phyloP scores from a whole-genome alignment of 805 yeast genomes.

The Diddensiella caesifluorescens region DNA sequence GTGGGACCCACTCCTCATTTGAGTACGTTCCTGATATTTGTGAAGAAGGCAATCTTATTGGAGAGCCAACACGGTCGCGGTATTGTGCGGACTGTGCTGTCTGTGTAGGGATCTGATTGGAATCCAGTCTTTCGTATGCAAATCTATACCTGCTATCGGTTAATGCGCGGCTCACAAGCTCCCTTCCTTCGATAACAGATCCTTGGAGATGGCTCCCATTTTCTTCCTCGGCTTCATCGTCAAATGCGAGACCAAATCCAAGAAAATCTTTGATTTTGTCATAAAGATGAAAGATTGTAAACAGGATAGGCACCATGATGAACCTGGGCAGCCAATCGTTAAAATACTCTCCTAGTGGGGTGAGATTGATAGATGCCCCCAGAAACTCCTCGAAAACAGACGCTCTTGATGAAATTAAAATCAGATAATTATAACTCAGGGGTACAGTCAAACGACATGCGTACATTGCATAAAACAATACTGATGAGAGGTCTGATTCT shows the following conservation, averaged over 20 bases:
- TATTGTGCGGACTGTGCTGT: background rate
- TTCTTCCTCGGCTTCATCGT: slow-evolving; percentile 34
- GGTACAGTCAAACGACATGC: slow-evolving; percentile 80
- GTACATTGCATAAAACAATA: slow-evolving; percentile 73
- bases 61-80: slow-evolving; percentile 2
- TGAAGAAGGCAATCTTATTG: background rate
- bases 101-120: background rate
- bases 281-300: slow-evolving; percentile 62
- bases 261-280: slow-evolving; percentile 48
- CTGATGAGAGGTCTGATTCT: slow-evolving; percentile 67
- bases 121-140: slow-evolving; percentile 15
- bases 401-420: slow-evolving; percentile 50
- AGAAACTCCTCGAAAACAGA: slow-evolving; percentile 65
- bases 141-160: slow-evolving; percentile 24
- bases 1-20: background rate
- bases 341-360: slow-evolving; percentile 65
- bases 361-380: slow-evolving; percentile 68
- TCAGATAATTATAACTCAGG: slow-evolving; percentile 69
- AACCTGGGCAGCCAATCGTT: slow-evolving; percentile 74
- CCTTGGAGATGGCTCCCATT: slow-evolving; percentile 21
- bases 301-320: slow-evolving; percentile 59
- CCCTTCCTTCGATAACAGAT: slow-evolving; percentile 32
- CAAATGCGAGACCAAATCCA: slow-evolving; percentile 36
- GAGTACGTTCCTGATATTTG: background rate
- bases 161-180: slow-evolving; percentile 30